phyloP scores from a whole-genome alignment of 352 stramenopile species.

The Phytophthora niederhauseri region DNA sequence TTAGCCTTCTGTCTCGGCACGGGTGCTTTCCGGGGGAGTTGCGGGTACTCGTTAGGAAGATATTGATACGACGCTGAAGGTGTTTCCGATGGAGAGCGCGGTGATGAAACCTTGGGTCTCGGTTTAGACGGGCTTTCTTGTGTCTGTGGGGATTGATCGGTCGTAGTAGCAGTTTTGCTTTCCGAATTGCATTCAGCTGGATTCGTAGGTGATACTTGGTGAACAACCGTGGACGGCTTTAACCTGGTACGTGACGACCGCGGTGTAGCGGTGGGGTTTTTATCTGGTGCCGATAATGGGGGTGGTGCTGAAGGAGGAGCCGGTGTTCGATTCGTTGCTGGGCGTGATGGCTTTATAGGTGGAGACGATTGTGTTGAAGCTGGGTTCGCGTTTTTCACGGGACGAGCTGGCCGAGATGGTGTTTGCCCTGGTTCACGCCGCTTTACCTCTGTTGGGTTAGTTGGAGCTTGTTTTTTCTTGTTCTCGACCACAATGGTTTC shows the following conservation, averaged over 20 bases:
- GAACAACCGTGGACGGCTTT: slow-evolving; percentile 2
- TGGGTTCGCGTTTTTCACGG: neutral
- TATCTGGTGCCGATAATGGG: neutral
- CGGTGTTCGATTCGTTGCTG: slow-evolving; percentile 9
- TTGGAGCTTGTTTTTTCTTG: slow-evolving; percentile 1
- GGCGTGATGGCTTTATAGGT: slow-evolving; percentile 19
- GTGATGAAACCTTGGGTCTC: slow-evolving; percentile 16
- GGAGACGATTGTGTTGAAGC: slow-evolving; percentile 2
- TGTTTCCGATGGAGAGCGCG: slow-evolving; percentile 12
- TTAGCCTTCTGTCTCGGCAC: slow-evolving; percentile 54
- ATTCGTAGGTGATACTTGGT: neutral
- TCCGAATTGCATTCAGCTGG: neutral
- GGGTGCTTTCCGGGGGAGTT: slow-evolving; percentile 46
- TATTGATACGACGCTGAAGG: slow-evolving; percentile 12
- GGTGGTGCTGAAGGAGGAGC: neutral
- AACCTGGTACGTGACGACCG: slow-evolving; percentile 8
- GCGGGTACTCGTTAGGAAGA: slow-evolving; percentile 33
- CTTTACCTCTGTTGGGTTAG: neutral
- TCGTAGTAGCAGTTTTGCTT: neutral
- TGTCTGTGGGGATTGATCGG: neutral
- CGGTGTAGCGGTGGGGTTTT: neutral
- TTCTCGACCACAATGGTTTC: neutral
- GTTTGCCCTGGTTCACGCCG: neutral
- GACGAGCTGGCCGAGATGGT: neutral
- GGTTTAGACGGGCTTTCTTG: slow-evolving; percentile 12